These are phyloP conservation scores for Xylariaceae sp. DNA, from an alignment of 2,329 filamentous ascomycete species.

Conservation along the genomic window DNA sequence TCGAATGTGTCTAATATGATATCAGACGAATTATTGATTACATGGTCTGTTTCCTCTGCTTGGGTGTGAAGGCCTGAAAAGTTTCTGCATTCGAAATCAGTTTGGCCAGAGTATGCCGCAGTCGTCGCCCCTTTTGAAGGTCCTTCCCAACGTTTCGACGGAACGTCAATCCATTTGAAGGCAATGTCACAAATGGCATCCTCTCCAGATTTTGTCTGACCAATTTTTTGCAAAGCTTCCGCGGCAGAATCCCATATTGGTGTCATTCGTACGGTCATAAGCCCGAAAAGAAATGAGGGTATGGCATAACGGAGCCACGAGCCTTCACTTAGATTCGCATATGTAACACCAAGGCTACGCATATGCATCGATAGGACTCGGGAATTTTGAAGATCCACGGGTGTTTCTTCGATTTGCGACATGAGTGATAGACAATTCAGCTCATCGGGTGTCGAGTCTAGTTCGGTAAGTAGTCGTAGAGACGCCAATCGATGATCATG, in stretches of 20 bases:
- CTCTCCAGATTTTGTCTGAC: conserved; percentile 67
- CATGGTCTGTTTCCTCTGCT: conserved; percentile 49
- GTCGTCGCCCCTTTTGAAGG: conserved; percentile 34
- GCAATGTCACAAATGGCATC: conserved; percentile 66
- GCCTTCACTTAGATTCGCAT: conserved; percentile 54
- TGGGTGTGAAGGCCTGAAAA: conserved; percentile 55
- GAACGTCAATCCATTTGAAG: conserved; percentile 69
- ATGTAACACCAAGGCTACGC: conserved; percentile 66
- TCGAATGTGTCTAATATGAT: conserved; percentile 62
- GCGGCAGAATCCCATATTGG: conserved; percentile 85
- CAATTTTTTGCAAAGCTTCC: conserved; percentile 69
- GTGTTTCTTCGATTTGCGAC: conserved; percentile 73
- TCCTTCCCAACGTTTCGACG: conserved; percentile 52
- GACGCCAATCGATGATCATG: conserved; percentile 70
- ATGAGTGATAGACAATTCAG: conserved; percentile 58
- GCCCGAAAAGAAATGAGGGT: conserved; percentile 79
- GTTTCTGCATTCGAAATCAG: conserved; percentile 83
- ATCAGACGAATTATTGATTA: conserved; percentile 50
- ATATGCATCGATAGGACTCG: conserved; percentile 80
- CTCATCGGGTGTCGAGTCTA: conserved; percentile 50
- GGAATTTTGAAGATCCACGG: conserved; percentile 70
- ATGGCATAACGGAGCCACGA: conserved; percentile 68
- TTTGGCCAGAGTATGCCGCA: conserved; percentile 43
- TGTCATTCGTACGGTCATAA: conserved; percentile 79
- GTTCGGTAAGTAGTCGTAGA: conserved; percentile 63